Base-by-base conservation (phyloP, 495 filamentous ascomycete species). In the Penicillium argentinense region DNA sequence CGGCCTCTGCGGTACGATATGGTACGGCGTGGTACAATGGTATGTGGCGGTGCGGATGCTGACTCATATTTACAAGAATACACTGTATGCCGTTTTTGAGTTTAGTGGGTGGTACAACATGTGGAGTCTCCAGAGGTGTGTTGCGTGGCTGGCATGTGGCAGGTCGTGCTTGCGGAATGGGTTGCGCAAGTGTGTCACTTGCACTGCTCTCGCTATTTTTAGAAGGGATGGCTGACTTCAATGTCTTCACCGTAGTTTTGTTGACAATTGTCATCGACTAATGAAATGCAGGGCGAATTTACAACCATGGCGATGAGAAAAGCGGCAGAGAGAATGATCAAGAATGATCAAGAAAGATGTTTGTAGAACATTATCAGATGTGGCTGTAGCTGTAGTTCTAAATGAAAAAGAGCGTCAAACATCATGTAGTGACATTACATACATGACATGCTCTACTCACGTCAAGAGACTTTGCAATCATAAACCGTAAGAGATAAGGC, bases 141-240 rank as follows among this genome's bases (percentile, higher is more conserved):
- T 33, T 33, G 30, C 30, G 30, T 33, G 30, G 30, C 30, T 33
- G 30, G 30, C 30, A 33, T 33, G 30, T 33, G 30, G 30, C 30
- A 33, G 13, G 30, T n/a, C 8, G 30, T 13, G n/a, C n/a, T 7
- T 33, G n/a, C n/a, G 30, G 30, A 33, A 33, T 33, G 30, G 8
- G 30, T 16, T 33, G 13, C 30, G 30, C 30, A 33, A 14, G 30
- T 33, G 13, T 33, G 30, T 33, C 30, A 12, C n/a, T 32, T 32
- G 5, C 14, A 16, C 12, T 14, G 30, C 30, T 14, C 13, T 33
- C 3, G 13, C 30, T 33, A 33, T 33, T 33, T 33, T 14, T 33
- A 33, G 30, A 33, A 14, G 30, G 17, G 8, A 33, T n/a, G 9
- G 30, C 9, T 33, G n/a, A n/a, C n/a, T n/a, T n/a, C n/a, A n/a